A percentile compares a stretch with the other conserved stretches of the same genome.
phyloP scores from a whole-genome alignment of 2,329 filamentous ascomycete species.

The Epichloe aotearoae region DNA sequence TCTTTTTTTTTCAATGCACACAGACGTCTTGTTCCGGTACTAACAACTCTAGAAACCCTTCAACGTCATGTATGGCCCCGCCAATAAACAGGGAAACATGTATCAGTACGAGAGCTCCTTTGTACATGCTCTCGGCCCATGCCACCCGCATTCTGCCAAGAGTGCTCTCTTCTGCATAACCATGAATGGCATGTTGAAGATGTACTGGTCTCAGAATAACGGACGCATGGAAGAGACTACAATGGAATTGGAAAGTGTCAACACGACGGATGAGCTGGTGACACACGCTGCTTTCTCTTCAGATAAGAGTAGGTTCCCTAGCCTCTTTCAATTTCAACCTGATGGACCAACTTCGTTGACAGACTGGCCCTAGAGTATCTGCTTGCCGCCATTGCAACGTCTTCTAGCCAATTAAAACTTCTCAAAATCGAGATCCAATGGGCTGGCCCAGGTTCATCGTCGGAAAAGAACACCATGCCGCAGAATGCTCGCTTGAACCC shows the following conservation, averaged over 20 bases:
- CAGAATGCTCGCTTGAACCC: slow-evolving; percentile 35
- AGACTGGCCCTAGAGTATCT: slow-evolving; percentile 33
- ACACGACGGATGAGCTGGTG: slow-evolving; percentile 59
- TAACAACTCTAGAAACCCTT: slow-evolving; percentile 24
- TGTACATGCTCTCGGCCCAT: slow-evolving; percentile 54
- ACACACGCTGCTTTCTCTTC: slow-evolving; percentile 67
- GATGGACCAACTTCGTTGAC: background rate
- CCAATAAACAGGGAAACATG: slow-evolving; percentile 43
- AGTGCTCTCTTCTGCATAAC: slow-evolving; percentile 68
- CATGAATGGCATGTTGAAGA: slow-evolving; percentile 55
- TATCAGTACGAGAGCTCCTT: slow-evolving; percentile 61
- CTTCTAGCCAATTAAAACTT: slow-evolving; percentile 58
- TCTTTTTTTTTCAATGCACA: background rate
- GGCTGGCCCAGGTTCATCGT: slow-evolving; percentile 40
- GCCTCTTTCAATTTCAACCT: no score
- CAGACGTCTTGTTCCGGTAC: background rate
- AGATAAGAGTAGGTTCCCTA: slow-evolving; percentile 48
- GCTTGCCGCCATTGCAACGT: slow-evolving; percentile 53
- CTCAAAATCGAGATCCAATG: slow-evolving; percentile 65
- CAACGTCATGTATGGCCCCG: slow-evolving; percentile 44
- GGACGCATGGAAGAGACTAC: slow-evolving; percentile 57
- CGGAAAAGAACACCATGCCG: slow-evolving; percentile 39
- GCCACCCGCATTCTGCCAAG: slow-evolving; percentile 57
- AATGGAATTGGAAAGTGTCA: slow-evolving; percentile 61
- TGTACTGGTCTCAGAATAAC: slow-evolving; percentile 67